phyloP scores from a whole-genome alignment of 2,329 filamentous ascomycete genomes.

The Pseudopyricularia cyperi region DNA sequence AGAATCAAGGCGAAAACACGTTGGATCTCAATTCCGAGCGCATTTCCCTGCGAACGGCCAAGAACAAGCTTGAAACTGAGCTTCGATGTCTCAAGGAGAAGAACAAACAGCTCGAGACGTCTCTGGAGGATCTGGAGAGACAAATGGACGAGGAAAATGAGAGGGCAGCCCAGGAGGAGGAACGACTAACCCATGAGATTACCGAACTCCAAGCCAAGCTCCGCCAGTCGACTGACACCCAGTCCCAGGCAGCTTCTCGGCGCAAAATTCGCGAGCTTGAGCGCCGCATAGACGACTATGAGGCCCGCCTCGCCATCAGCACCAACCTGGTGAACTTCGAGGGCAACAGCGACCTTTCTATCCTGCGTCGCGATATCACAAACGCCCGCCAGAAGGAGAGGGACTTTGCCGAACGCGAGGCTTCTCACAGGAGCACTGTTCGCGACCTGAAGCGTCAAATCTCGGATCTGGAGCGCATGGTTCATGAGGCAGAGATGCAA shows the following conservation, averaged over 20 bases:
- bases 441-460: slow-evolving; percentile 53
- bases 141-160: slow-evolving; percentile 55
- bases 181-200: slow-evolving; percentile 43
- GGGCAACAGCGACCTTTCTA: slow-evolving; percentile 40
- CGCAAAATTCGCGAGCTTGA: slow-evolving; percentile 55
- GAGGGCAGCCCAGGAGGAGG: slow-evolving; percentile 52
- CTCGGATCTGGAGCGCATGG: slow-evolving; percentile 51
- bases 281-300: slow-evolving; percentile 41
- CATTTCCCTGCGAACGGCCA: slow-evolving; percentile 53
- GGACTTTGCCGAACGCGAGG: slow-evolving; percentile 52
- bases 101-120: slow-evolving; percentile 40
- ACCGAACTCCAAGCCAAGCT: slow-evolving; percentile 34
- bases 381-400: slow-evolving; percentile 54
- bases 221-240: slow-evolving; percentile 31
- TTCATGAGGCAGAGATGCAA: slow-evolving; percentile 50
- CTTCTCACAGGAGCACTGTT: slow-evolving; percentile 46
- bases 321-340: slow-evolving; percentile 19
- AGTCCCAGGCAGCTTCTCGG: slow-evolving; percentile 44
- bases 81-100: slow-evolving; percentile 53
- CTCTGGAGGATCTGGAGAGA: slow-evolving; percentile 45
- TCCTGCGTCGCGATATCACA: slow-evolving; percentile 49
- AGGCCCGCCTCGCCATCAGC: slow-evolving; percentile 24
- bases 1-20: slow-evolving; percentile 42
- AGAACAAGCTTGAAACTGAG: slow-evolving; percentile 55
- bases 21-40: slow-evolving; percentile 55